These are phyloP conservation scores for Wallacemonas sp. DNA, from an alignment of 208 protist species.

Conservation along the genomic window DNA sequence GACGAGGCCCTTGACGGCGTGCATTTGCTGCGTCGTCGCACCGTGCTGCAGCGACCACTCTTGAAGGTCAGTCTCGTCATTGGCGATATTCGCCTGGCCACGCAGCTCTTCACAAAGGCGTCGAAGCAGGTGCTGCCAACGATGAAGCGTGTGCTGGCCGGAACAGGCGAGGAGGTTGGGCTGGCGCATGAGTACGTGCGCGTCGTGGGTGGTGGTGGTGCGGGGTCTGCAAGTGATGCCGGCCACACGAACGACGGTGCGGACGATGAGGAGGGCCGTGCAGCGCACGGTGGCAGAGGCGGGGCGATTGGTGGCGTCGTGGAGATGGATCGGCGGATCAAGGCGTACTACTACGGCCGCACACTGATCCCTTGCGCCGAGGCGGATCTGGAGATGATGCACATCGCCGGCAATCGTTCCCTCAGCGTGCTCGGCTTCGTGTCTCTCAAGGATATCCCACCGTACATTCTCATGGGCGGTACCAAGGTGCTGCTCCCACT, in stretches of 20 bases:
- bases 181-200: slow-evolving; percentile 27
- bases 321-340: slow-evolving; percentile 32
- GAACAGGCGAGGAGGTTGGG: slow-evolving; percentile 38
- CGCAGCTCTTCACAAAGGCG: slow-evolving; percentile 72
- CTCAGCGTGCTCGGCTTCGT: slow-evolving; percentile 85
- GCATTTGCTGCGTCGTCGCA: slow-evolving; percentile 25
- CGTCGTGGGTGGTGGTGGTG: not conserved
- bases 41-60: slow-evolving; percentile 44
- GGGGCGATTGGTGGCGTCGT: slow-evolving; percentile 22
- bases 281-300: slow-evolving; percentile 6
- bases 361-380: slow-evolving; percentile 79
- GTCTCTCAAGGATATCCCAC: slow-evolving; percentile 43
- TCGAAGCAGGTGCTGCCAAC: slow-evolving; percentile 54
- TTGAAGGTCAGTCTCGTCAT: slow-evolving; percentile 57
- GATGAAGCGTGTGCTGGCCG: slow-evolving; percentile 48
- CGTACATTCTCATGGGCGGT: slow-evolving; percentile 76
- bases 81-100: slow-evolving; percentile 67
- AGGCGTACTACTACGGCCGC: slow-evolving; percentile 82
- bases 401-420: slow-evolving; percentile 42
- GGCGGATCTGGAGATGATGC: slow-evolving; percentile 65
- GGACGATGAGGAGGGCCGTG: not conserved
- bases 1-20: slow-evolving; percentile 45
- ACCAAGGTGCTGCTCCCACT: slow-evolving; percentile 62
- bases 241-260: slow-evolving; percentile 2
- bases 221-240: no score